Conservation (phyloP, 176 grass and related monocot genomes). For the Musa troglodytarum region DNA sequence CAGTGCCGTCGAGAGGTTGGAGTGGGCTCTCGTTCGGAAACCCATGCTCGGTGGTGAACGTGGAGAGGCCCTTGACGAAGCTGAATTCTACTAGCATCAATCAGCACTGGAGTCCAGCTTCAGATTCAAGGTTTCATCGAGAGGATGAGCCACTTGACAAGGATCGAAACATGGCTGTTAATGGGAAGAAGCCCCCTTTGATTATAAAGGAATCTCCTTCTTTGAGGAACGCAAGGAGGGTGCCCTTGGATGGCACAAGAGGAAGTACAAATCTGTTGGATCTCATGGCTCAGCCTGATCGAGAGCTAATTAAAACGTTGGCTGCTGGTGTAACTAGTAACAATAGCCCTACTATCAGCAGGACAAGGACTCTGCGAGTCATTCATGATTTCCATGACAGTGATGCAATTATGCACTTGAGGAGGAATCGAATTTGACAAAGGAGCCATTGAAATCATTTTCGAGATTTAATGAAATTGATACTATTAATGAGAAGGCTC, state of each 20-base stretch:
- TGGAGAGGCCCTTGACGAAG: constrained; percentile 51
- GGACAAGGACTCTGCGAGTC: not conserved
- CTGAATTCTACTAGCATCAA: constrained; percentile 8
- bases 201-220: constrained; percentile 40
- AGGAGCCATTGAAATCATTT: not conserved
- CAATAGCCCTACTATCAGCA: not conserved
- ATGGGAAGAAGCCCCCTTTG: constrained; percentile 24
- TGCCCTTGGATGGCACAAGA: no score
- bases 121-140: not conserved
- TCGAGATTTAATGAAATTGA: not conserved
- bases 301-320: not conserved
- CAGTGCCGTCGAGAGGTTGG: constrained; percentile 55
- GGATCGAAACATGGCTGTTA: constrained; percentile 38
- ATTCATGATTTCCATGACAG: not conserved
- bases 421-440: not conserved
- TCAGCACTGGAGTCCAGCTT: not conserved
- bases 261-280: no score
- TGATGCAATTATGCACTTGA: constrained; percentile 7
- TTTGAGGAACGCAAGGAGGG: not conserved
- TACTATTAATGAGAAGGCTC: not conserved
- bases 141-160: constrained; percentile 12
- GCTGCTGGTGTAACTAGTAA: not conserved
- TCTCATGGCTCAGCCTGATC: not conserved
- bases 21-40: constrained; percentile 67
- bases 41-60: constrained; percentile 84